These are phyloP conservation scores for Exophiala mesophila DNA, from an alignment of 2,329 filamentous ascomycete genomes.

Conservation along the genomic window DNA sequence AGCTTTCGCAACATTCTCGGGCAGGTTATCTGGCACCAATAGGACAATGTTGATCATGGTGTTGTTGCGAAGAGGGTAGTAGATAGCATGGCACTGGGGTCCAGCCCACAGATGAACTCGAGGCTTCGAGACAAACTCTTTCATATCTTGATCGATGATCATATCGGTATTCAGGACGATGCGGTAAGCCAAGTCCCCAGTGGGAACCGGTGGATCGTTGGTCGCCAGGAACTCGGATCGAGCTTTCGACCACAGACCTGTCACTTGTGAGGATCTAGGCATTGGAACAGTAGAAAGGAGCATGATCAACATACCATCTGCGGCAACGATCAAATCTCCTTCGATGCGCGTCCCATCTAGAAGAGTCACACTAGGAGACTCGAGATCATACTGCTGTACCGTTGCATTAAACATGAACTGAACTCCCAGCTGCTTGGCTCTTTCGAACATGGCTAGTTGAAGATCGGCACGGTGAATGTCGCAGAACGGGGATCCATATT, in stretches of 20 bases:
- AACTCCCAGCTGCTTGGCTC: slow-evolving; percentile 40
- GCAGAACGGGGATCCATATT: slow-evolving; percentile 40
- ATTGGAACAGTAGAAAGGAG: too few species aligned
- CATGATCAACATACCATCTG: too few species aligned
- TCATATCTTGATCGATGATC: slow-evolving; percentile 44
- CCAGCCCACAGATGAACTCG: slow-evolving; percentile 55
- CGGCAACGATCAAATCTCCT: slow-evolving; percentile 46
- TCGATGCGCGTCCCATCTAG: slow-evolving; percentile 31
- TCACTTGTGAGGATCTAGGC: too few species aligned
- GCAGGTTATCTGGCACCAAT: slow-evolving; percentile 44
- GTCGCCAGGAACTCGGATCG: slow-evolving; percentile 44
- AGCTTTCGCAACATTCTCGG: slow-evolving; percentile 28
- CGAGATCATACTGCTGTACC: too few species aligned
- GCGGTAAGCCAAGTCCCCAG: slow-evolving; percentile 55
- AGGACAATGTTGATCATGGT: slow-evolving; percentile 47
- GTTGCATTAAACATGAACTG: slow-evolving; percentile 25
- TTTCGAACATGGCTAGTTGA: slow-evolving; percentile 39
- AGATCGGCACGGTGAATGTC: slow-evolving; percentile 49
- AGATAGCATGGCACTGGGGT: slow-evolving; percentile 48
- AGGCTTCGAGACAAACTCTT: slow-evolving; percentile 42
- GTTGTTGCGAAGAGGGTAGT: slow-evolving; percentile 44
- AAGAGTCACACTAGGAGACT: slow-evolving; percentile 31
- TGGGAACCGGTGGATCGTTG: slow-evolving; percentile 44
- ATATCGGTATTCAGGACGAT: slow-evolving; percentile 49
- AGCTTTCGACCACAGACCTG: slow-evolving; percentile 40